Conservation (phyloP, 805 yeast genomes). For the Myxozyma nipponensis region DNA sequence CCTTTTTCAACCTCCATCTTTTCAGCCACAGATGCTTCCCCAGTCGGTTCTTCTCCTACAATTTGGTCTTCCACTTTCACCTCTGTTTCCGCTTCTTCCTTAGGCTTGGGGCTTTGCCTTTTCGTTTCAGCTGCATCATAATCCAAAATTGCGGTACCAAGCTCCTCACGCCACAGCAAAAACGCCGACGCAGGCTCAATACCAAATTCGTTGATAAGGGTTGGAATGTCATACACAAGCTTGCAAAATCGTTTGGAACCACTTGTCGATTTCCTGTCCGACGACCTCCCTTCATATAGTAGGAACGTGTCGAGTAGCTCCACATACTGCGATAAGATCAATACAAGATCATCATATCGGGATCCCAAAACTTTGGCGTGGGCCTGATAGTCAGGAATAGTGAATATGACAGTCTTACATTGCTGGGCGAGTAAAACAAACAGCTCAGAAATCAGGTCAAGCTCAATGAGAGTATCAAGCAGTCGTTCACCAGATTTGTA, state of each 20-base stretch:
- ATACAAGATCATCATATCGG: constrained; percentile 65
- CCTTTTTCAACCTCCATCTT: constrained; percentile 21
- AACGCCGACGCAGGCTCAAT: constrained; percentile 57
- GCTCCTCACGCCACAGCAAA: constrained; percentile 62
- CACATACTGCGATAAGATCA: constrained; percentile 61
- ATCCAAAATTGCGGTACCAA: constrained; percentile 36
- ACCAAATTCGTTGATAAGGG: constrained; percentile 32
- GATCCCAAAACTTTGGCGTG: constrained; percentile 70
- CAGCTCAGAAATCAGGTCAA: constrained; percentile 53
- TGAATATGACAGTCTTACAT: constrained; percentile 41
- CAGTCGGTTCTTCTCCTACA: constrained; percentile 2
- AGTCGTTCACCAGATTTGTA: constrained; percentile 49
- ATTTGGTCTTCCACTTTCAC: constrained; percentile 6
- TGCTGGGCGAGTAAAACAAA: constrained; percentile 56
- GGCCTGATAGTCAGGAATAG: constrained; percentile 33
- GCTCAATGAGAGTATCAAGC: constrained; percentile 44
- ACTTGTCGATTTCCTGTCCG: not conserved
- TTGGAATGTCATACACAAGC: constrained; percentile 21
- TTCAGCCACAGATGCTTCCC: not conserved
- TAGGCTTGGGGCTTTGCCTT: constrained; percentile 1
- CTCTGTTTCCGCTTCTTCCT: not conserved
- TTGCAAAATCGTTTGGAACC: constrained; percentile 7
- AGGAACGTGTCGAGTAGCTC: constrained; percentile 56
- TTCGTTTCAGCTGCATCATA: constrained; percentile 26
- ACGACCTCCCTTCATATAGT: constrained; percentile 27